phyloP scores from a whole-genome alignment of 2,329 filamentous ascomycete species.

The Ophiostoma sp. region DNA sequence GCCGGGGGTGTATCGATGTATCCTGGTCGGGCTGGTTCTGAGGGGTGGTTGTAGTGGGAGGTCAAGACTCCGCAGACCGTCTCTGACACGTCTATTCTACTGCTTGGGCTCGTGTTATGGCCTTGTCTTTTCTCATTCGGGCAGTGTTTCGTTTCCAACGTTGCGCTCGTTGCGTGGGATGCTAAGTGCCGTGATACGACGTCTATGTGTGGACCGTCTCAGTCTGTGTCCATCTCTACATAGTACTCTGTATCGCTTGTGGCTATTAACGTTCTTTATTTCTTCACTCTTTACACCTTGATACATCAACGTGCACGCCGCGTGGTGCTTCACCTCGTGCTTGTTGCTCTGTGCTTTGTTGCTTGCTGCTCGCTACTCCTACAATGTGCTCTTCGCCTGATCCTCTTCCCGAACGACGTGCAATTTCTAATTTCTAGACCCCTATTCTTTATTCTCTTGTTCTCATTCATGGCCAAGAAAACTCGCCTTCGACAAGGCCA shows the following conservation, averaged over 20 bases:
- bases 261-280: neutral
- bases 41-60: neutral
- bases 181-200: constrained; percentile 14
- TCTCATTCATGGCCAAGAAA: neutral
- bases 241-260: neutral
- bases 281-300: neutral
- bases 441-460: neutral
- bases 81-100: neutral
- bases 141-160: constrained; percentile 15
- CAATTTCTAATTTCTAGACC: constrained; percentile 7
- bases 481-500: neutral
- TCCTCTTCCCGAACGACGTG: neutral
- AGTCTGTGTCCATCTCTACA: neutral
- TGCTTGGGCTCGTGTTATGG: neutral
- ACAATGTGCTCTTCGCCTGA: neutral
- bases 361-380: neutral
- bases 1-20: neutral
- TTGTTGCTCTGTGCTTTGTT: neutral
- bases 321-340: constrained; percentile 7
- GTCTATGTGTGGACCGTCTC: neutral
- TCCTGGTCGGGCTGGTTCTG: neutral
- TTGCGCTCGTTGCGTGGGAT: constrained; percentile 13
- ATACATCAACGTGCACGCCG: constrained; percentile 1
- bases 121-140: neutral
- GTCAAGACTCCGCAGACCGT: neutral